Percentiles rank a stretch among this genome's conserved stretches.
phyloP scores from a whole-genome alignment of 2,329 filamentous ascomycete genomes.

The Trichoderma citrinoviride region DNA sequence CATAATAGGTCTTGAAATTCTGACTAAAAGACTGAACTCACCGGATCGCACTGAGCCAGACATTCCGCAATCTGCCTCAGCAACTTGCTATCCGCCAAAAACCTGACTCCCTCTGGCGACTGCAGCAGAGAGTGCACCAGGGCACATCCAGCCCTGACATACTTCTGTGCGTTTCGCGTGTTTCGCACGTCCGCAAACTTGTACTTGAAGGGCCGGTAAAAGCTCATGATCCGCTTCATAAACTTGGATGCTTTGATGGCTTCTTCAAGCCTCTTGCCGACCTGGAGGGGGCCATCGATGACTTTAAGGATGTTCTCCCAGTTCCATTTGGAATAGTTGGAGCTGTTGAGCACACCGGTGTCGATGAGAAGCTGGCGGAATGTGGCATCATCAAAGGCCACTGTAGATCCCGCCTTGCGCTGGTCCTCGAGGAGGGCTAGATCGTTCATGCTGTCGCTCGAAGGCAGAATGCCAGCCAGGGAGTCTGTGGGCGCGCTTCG shows the following conservation, averaged over 20 bases:
- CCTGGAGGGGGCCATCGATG: conserved; percentile 88
- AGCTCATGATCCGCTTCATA: conserved; percentile 89
- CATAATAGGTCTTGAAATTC: not conserved
- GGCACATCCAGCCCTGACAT: conserved; percentile 84
- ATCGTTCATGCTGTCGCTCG: conserved; percentile 47
- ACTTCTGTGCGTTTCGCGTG: conserved; percentile 90
- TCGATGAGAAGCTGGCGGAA: conserved; percentile 68
- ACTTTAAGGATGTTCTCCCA: conserved; percentile 91
- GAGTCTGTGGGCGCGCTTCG: conserved; percentile 61
- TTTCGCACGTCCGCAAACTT: conserved; percentile 88
- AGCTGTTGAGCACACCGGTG: conserved; percentile 81
- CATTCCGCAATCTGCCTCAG: conserved; percentile 93
- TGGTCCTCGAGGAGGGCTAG: conserved; percentile 55
- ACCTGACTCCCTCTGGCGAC: conserved; percentile 78
- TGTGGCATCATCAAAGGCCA: conserved; percentile 57
- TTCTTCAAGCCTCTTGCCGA: conserved; percentile 88
- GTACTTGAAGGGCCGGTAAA: conserved; percentile 95
- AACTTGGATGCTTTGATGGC: conserved; percentile 95
- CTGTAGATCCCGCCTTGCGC: conserved; percentile 48
- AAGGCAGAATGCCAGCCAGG: conserved; percentile 40
- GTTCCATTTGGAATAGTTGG: conserved; percentile 94
- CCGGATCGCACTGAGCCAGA: conserved; percentile 88
- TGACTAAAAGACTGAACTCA: conserved; percentile 46
- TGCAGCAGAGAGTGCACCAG: conserved; percentile 84
- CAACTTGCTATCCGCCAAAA: conserved; percentile 87